A percentile compares a stretch with the other conserved stretches of the same genome.
These are phyloP conservation scores for Maudiozyma bulderi DNA, from an alignment of 805 yeast species.

Conservation along the genomic window DNA sequence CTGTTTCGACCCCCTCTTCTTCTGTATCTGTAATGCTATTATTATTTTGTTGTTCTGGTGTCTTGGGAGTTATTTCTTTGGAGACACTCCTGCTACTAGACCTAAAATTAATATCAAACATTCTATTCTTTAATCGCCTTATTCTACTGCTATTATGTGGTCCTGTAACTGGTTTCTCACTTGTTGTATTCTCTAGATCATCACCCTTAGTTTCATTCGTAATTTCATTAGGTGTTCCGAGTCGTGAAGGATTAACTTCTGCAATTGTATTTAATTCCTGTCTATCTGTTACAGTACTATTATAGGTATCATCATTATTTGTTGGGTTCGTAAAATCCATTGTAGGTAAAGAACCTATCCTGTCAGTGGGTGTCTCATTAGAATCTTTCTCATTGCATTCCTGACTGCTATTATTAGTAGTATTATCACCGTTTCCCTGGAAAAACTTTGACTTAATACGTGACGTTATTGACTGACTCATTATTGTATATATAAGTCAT, in stretches of 20 bases:
- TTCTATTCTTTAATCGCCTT: conserved; percentile 15
- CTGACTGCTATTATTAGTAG: background rate
- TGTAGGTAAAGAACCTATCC: background rate
- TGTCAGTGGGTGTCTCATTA: background rate
- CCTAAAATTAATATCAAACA: conserved; percentile 18
- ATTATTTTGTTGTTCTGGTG: background rate
- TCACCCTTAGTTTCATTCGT: background rate
- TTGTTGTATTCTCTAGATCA: background rate
- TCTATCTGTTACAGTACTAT: background rate
- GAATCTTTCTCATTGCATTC: background rate
- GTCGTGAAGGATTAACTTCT: background rate
- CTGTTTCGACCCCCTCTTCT: background rate
- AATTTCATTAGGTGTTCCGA: background rate
- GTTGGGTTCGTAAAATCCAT: background rate
- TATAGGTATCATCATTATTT: background rate
- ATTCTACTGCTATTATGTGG: conserved; percentile 2
- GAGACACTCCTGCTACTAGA: conserved; percentile 3
- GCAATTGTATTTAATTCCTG: background rate
- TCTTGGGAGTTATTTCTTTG: background rate
- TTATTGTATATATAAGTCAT: background rate
- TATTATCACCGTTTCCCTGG: conserved; percentile 2
- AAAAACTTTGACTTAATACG: conserved; percentile 16
- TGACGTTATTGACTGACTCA: conserved; percentile 20
- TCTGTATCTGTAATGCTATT: background rate
- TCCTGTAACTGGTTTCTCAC: background rate